Conservation (phyloP, 2,329 filamentous ascomycete genomes). For the Falciphora oryzae region DNA sequence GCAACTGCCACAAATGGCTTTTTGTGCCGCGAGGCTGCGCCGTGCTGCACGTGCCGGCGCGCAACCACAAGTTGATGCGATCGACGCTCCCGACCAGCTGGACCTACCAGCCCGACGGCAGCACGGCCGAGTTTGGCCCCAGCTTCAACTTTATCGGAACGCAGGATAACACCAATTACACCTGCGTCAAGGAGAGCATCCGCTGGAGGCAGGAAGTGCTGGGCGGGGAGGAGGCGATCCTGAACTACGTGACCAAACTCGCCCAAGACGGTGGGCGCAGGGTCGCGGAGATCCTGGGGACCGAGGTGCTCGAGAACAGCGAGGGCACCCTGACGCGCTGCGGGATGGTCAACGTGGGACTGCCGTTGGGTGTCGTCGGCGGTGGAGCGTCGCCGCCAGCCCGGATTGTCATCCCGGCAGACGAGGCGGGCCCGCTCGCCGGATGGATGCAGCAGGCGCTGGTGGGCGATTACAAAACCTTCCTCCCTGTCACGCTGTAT, state of each 20-base stretch:
- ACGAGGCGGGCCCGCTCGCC: slow-evolving; percentile 33
- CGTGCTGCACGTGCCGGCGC: slow-evolving; percentile 68
- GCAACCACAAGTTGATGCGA: slow-evolving; percentile 70
- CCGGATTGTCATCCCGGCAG: slow-evolving; percentile 21
- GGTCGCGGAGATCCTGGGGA: slow-evolving; percentile 60
- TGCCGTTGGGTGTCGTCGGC: slow-evolving; percentile 52
- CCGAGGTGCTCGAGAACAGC: slow-evolving; percentile 64
- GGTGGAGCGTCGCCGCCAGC: slow-evolving; percentile 10
- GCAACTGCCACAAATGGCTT: slow-evolving; percentile 91
- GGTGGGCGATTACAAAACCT: slow-evolving; percentile 61
- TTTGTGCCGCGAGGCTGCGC: slow-evolving; percentile 74
- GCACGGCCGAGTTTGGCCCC: slow-evolving; percentile 55
- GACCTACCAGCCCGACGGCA: slow-evolving; percentile 57
- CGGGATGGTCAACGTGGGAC: slow-evolving; percentile 64
- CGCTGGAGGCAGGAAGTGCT: slow-evolving; percentile 63
- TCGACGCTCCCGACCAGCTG: slow-evolving; percentile 76
- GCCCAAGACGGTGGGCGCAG: slow-evolving; percentile 57
- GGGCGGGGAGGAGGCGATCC: slow-evolving; percentile 68
- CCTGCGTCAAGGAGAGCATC: slow-evolving; percentile 67
- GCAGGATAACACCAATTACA: slow-evolving; percentile 63
- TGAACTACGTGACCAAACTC: slow-evolving; percentile 55
- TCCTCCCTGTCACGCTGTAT: slow-evolving; percentile 60
- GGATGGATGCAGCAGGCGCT: slow-evolving; percentile 54
- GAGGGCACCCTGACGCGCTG: slow-evolving; percentile 58
- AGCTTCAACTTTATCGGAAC: slow-evolving; percentile 78